These are phyloP conservation scores for Drechslerella stenobrocha DNA, from an alignment of 2,329 filamentous ascomycete species.

Conservation along the genomic window DNA sequence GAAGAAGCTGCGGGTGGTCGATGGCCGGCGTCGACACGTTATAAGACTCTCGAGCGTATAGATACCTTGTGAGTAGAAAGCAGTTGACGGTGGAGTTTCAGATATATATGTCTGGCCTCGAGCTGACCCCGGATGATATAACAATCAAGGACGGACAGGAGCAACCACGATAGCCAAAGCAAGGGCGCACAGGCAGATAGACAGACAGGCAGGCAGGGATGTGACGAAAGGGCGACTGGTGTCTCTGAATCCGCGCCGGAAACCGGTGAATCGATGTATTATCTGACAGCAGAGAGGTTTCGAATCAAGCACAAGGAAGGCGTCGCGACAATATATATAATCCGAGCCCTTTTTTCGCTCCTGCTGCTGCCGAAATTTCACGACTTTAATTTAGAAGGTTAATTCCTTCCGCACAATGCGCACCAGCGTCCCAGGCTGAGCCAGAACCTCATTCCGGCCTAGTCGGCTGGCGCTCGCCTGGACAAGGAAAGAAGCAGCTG, in stretches of 20 bases:
- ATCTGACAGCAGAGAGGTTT: slow-evolving; percentile 24
- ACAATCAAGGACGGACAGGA: too few species aligned
- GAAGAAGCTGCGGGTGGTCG: slow-evolving; percentile 33
- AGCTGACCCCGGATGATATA: too few species aligned
- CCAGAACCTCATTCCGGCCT: slow-evolving; percentile 47
- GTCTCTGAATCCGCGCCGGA: too few species aligned
- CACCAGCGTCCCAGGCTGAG: slow-evolving; percentile 18
- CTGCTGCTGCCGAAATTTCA: slow-evolving; percentile 46
- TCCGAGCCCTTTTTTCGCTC: slow-evolving; percentile 18
- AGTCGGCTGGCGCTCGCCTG: slow-evolving; percentile 44
- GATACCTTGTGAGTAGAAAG: too few species aligned
- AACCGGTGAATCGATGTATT: neutral
- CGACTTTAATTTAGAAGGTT: slow-evolving; percentile 49
- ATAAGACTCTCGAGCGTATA: too few species aligned
- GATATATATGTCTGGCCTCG: too few species aligned
- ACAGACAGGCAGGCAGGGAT: too few species aligned
- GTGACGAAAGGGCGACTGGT: too few species aligned
- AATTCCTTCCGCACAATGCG: slow-evolving; percentile 20
- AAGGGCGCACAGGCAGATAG: too few species aligned
- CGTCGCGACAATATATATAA: slow-evolving; percentile 46
- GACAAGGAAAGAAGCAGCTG: slow-evolving; percentile 48
- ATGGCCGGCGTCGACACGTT: slow-evolving; percentile 46
- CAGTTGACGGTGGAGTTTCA: too few species aligned
- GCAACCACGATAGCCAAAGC: too few species aligned
- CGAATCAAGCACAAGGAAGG: slow-evolving; percentile 36